Evolutionary conservation across 2,329 filamentous ascomycete species (phyloP).

Genomic region (Coniella vitis): DNA sequence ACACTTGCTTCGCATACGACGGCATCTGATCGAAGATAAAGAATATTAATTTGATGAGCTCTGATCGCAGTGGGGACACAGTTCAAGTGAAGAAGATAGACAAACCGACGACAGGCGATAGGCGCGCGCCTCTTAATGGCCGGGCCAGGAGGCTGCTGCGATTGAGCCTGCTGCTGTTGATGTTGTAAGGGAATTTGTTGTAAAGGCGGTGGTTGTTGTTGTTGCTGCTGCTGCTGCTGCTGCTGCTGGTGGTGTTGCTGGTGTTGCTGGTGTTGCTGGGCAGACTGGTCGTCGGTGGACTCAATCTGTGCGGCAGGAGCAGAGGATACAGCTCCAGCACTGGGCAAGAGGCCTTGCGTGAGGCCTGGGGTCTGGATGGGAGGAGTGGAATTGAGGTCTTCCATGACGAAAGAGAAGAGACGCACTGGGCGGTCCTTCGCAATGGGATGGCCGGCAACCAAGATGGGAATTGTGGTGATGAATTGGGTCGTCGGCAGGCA

Average conservation of each 20-base stretch:
- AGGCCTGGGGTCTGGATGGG: not conserved
- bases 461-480: not conserved
- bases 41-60: slow-evolving; percentile 1
- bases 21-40: slow-evolving; percentile 34
- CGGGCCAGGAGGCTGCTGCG: slow-evolving; percentile 9
- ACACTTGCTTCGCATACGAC: slow-evolving; percentile 51
- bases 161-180: not conserved
- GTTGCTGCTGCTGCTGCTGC: not conserved
- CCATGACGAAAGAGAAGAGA: not conserved
- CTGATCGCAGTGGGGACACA: not conserved
- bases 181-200: not conserved
- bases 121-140: slow-evolving; percentile 42
- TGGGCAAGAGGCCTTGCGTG: not conserved
- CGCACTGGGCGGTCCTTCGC: not conserved
- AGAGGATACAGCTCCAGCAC: not conserved
- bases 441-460: slow-evolving; percentile 2
- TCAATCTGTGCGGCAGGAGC: not conserved
- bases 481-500: slow-evolving; percentile 5
- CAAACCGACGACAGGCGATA: slow-evolving; percentile 47
- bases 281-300: not conserved
- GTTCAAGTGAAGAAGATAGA: slow-evolving; percentile 8
- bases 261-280: not conserved
- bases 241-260: not conserved
- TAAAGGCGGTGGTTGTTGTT: not conserved
- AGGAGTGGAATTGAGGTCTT: not conserved